phyloP scores from a whole-genome alignment of 225 moss, liverwort and hornwort species.

The Sphagnum contortum region DNA sequence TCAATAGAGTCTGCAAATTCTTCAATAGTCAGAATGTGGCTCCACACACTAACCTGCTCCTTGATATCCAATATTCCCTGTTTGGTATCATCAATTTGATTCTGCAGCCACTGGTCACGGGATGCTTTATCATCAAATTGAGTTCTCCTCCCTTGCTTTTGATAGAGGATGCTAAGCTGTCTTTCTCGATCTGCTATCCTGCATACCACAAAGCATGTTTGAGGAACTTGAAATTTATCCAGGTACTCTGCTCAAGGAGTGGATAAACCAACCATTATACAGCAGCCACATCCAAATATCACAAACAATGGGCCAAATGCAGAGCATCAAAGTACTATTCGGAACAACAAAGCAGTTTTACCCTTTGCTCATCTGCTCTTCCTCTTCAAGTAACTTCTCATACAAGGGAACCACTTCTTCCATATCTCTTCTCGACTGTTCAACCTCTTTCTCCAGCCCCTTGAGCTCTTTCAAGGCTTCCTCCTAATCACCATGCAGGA shows the following conservation, averaged over 20 bases:
- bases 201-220: slow-evolving; percentile 5
- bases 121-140: slow-evolving; percentile 73
- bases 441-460: slow-evolving; percentile 72
- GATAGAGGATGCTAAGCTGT: slow-evolving; percentile 85
- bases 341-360: slow-evolving; percentile 5
- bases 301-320: too few relatives aligned
- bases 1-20: neutral
- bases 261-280: too few relatives aligned
- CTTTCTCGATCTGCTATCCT: slow-evolving; percentile 88
- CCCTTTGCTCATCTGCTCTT: slow-evolving; percentile 73
- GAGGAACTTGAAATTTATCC: too few relatives aligned
- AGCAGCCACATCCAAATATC: too few relatives aligned
- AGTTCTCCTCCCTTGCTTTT: slow-evolving; percentile 90
- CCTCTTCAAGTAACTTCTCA: slow-evolving; percentile 56
- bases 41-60: slow-evolving; percentile 47
- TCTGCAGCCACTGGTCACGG: slow-evolving; percentile 78
- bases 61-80: slow-evolving; percentile 58
- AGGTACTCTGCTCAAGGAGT: neutral
- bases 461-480: slow-evolving; percentile 73
- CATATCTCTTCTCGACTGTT: slow-evolving; percentile 51
- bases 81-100: slow-evolving; percentile 69
- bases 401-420: slow-evolving; percentile 64
- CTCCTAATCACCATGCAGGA: slow-evolving; percentile 28
- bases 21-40: slow-evolving; percentile 1
- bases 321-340: too few relatives aligned